These are phyloP conservation scores for Sanghuangporus weigelae DNA, from an alignment of 1,284 basidiomycete species.

Conservation along the genomic window DNA sequence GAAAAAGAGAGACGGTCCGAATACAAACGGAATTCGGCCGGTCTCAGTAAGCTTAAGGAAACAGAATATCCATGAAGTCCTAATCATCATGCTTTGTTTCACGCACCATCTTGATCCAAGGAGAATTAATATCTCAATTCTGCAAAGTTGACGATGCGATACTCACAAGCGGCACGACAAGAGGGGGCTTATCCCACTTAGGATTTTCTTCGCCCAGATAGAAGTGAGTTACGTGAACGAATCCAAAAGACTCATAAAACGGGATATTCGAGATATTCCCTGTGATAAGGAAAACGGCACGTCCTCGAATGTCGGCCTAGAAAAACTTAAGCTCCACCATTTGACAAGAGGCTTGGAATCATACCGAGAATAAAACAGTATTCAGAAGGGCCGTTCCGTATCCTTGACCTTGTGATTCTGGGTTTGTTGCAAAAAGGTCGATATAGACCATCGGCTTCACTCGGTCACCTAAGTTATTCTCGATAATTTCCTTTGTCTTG, in stretches of 20 bases:
- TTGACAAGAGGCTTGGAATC: background rate
- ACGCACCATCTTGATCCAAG: constrained; percentile 4
- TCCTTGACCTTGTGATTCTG: constrained; percentile 18
- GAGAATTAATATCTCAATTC: background rate
- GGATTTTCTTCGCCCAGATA: constrained; percentile 21
- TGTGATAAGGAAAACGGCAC: constrained; percentile 18
- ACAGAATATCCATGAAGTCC: background rate
- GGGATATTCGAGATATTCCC: constrained; percentile 21
- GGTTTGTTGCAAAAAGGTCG: constrained; percentile 15
- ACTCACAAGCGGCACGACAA: constrained; percentile 21
- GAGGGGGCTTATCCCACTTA: constrained; percentile 20
- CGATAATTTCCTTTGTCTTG: background rate
- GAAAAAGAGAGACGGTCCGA: no score
- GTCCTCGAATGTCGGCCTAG: constrained; percentile 20
- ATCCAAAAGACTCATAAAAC: constrained; percentile 23
- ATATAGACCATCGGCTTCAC: constrained; percentile 13
- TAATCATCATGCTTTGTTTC: background rate
- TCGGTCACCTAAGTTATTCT: constrained; percentile 9
- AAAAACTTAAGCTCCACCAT: background rate
- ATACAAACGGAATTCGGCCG: background rate
- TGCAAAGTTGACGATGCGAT: background rate
- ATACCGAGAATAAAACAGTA: constrained; percentile 7
- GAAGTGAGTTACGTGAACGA: constrained; percentile 12
- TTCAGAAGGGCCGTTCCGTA: constrained; percentile 17
- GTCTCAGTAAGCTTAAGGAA: background rate